Evolutionary conservation across 2,329 filamentous ascomycete species (phyloP), one percentile per base, ranked within the genome.

Genomic region (Aureobasidium pullulans): DNA sequence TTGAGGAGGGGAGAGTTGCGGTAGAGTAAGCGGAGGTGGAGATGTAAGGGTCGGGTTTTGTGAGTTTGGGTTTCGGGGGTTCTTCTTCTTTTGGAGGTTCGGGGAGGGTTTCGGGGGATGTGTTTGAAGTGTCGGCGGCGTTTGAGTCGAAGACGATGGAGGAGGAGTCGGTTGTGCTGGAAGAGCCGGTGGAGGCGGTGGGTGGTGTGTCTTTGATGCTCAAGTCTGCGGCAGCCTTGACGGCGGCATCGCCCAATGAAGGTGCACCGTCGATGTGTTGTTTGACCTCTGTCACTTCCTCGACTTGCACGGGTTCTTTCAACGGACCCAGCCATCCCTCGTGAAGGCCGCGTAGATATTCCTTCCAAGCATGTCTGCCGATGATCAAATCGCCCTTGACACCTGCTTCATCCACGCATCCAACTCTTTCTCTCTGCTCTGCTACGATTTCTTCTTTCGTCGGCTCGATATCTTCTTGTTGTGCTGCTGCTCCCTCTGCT

Each of bases 271-370:
- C 60, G 6, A 29, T 61, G 37, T 68, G 63, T 15, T 39, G 59
- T 56, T 40, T 40, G 13, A 53, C 43, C 15, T 64, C 60, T 32
- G 39, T 19, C n/a, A 40, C n/a, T 23, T 47, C 31, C 4, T 66
- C 61, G 13, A 66, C 63, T 56, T 67, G 65, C 11, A 57, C 43
- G 1, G 88, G 87, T 59, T 84, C 74, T 61, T 87, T 83, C 44
- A 96, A 76, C 7, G 94, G 91, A 0, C 94, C 93, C 28, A 99
- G 77, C 93, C 94, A 99, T 59, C 94, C 94, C 75, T 99, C 94
- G 71, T 99, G 94, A 65, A 97, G 70, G 47, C 94, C 94, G 61
- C 92, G 82, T 28, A 97, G 78, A 72, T 97, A 99, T 75, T 99
- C 94, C 76, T 96, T 99, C 94, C 94, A 99, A 9, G 93, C 87